Percentiles rank a stretch among this genome's conserved stretches.
Evolutionary conservation across 257 asterid genomes (phyloP).

Genomic region (Solanum ossicruentum): DNA sequence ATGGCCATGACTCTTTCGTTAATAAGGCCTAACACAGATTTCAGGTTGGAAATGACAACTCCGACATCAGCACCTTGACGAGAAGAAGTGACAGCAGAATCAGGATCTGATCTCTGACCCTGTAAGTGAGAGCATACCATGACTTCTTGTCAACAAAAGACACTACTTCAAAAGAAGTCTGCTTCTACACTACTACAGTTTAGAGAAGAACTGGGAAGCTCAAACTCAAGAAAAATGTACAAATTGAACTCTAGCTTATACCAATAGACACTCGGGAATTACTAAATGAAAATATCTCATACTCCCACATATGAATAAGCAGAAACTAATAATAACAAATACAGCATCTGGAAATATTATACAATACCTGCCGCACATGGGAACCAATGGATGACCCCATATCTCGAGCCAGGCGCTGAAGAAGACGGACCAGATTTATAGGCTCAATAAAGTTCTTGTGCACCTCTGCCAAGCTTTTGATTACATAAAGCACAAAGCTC

Average conservation of each 20-base stretch:
- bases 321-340: background rate
- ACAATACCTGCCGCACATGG: constrained; percentile 66
- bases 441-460: constrained; percentile 87
- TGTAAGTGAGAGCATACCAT: constrained; percentile 11
- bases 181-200: background rate
- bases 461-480: constrained; percentile 79
- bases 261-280: background rate
- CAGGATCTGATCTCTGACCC: constrained; percentile 90
- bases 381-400: constrained; percentile 72
- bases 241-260: background rate
- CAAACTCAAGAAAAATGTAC: background rate
- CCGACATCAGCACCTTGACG: constrained; percentile 97
- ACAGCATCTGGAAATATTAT: constrained; percentile 2
- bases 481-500: constrained; percentile 85
- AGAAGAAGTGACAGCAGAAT: constrained; percentile 87
- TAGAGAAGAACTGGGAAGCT: background rate
- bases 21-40: constrained; percentile 71
- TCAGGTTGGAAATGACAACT: constrained; percentile 64
- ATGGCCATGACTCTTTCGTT: constrained; percentile 79
- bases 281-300: background rate
- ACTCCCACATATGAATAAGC: background rate
- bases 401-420: constrained; percentile 95
- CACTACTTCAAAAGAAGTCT: background rate
- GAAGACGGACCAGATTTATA: constrained; percentile 66
- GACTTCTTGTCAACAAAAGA: background rate